Percentiles rank a stretch among this genome's conserved stretches.
Evolutionary conservation across 495 filamentous ascomycete species (phyloP).

Genomic region (Tricharina praecox): DNA sequence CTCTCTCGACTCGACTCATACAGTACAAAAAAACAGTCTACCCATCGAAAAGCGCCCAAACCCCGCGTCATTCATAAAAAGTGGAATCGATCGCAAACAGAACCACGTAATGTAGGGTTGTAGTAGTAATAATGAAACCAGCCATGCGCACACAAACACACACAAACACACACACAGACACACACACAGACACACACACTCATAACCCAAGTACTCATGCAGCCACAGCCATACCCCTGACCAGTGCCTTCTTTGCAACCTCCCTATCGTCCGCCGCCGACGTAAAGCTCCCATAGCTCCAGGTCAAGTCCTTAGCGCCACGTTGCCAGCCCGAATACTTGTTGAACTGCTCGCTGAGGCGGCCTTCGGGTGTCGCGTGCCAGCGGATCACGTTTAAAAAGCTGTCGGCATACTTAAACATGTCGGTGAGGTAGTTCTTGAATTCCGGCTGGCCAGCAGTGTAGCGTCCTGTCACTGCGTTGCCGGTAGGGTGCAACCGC

Average conservation of each 20-base stretch:
- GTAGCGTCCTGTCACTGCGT: conserved; percentile 31
- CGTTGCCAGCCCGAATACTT: conserved; percentile 20
- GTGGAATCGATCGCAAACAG: too few relatives aligned
- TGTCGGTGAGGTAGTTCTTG: conserved; percentile 32
- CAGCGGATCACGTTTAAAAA: conserved; percentile 37
- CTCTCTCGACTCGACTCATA: too few relatives aligned
- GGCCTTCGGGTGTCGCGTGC: conserved; percentile 38
- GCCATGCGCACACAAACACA: too few relatives aligned
- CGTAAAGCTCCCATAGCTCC: conserved; percentile 18
- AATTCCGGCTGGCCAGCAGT: conserved; percentile 32
- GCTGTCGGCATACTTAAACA: conserved; percentile 43
- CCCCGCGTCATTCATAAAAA: too few relatives aligned
- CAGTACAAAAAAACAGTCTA: too few relatives aligned
- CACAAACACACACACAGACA: too few relatives aligned
- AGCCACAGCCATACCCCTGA: neutral
- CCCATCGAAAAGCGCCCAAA: too few relatives aligned
- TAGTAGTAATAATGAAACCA: too few relatives aligned
- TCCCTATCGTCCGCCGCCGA: neutral
- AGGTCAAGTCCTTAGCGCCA: conserved; percentile 19
- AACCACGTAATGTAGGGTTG: too few relatives aligned
- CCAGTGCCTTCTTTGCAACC: conserved; percentile 1
- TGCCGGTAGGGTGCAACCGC: conserved; percentile 32
- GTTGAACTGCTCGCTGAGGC: conserved; percentile 42
- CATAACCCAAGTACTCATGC: too few relatives aligned
- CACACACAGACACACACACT: too few relatives aligned